Evolutionary conservation across 345 rosid genomes (phyloP), one percentile per base, ranked within the genome.

Genomic region (Sonneratia alba): DNA sequence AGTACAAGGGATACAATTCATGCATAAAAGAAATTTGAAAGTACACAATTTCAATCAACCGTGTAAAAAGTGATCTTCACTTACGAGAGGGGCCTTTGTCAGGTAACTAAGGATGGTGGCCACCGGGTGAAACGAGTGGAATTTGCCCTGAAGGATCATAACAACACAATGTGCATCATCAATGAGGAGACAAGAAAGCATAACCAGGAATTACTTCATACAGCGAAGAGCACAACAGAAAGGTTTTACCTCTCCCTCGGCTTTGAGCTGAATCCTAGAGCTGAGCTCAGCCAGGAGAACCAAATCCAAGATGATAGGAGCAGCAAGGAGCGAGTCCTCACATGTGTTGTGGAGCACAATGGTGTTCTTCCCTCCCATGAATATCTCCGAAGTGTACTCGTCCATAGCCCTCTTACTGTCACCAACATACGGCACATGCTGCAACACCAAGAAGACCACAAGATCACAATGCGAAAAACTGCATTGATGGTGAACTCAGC

Each of bases 401-500:
- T 95, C 99, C 97, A 92, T 89, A 47, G 99, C 99, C 72, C 97
- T 88, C 90, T 95, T 92, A 88, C 97, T 90, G 78, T 95, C 99
- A n/a, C 84, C 97, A 5, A 95, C 97, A 77, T 87, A 92, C 3
- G 97, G 97, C 77, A 95, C 97, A 74, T 95, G 89, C 99, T 93
- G 36, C 38, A 62, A 62, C 75, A 82, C 0, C 43, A 37, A 4
- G 59, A 63, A 66, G n/a, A 67, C 9, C 42, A 67, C 59, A 73
- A 13, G 3, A 37, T 42, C 1, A 0, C 65, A 51, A 38, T 53
- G 16, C 43, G 2, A 34, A 43, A 19, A 68, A 38, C 27, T 16
- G 45, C 27, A 19, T 3, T 6, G 14, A 24, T 7, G 16, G 69
- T 38, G 7, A n/a, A 57, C 6, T 22, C 42, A 11, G 11, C 2